These are phyloP conservation scores for Cryptosporidium sp. DNA, from an alignment of 169 alveolate species.

Conservation along the genomic window DNA sequence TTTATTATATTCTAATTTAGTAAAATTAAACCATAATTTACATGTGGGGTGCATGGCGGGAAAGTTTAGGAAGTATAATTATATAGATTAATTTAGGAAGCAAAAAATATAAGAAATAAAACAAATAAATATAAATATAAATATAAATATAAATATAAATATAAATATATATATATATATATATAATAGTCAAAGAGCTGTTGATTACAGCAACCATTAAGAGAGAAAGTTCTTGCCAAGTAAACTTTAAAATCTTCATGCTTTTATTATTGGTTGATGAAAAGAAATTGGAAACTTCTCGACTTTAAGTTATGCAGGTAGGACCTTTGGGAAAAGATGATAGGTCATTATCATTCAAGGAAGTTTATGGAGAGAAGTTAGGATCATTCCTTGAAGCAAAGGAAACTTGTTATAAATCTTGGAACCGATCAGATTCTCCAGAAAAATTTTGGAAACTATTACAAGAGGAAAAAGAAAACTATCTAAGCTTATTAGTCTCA, in stretches of 20 bases:
- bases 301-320: not conserved
- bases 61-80: conserved; percentile 9
- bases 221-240: not conserved
- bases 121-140: not conserved
- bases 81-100: not conserved
- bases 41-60: conserved; percentile 62
- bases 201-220: not conserved
- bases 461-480: conserved; percentile 47
- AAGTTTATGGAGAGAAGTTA: conserved; percentile 48
- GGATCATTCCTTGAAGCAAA: conserved; percentile 45
- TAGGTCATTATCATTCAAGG: conserved; percentile 33
- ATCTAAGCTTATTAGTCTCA: not conserved
- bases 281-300: not conserved
- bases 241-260: not conserved
- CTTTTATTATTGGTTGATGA: not conserved
- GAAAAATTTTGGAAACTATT: conserved; percentile 18
- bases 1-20: not conserved
- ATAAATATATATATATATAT: not conserved
- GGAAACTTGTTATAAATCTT: conserved; percentile 22
- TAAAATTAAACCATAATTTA: conserved; percentile 3
- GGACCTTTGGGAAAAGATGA: conserved; percentile 11
- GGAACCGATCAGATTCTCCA: conserved; percentile 32
- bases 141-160: not conserved
- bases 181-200: no score
- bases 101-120: not conserved